Base-by-base conservation (phyloP, 1,284 basidiomycete species). In the Volvariella volvacea region DNA sequence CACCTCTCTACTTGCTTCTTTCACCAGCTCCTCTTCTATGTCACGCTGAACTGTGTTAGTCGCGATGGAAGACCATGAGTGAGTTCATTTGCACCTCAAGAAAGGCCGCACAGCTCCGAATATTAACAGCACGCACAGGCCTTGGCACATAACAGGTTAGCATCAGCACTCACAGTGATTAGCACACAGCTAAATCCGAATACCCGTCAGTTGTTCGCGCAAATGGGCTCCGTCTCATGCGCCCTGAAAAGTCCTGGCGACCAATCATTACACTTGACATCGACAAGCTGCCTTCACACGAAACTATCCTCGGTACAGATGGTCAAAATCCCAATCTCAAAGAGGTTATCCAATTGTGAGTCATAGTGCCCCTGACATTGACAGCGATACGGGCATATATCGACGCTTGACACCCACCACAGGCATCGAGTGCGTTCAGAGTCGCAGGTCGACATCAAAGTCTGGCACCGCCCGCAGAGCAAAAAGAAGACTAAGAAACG, bases 291-390 rank as follows among this genome's bases (percentile, higher is more conserved):
- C 66, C 71, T 15, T 48, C 48, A 1, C 70, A 76, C 48, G 83
- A 85, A 51, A 65, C 74, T 12, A 58, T 66, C 12, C 72, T 86
- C 2, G 83, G 83, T 0, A 66, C 65, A 17, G 81, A 86, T 44
- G 82, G 83, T 0, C 82, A 84, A 53, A 83, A 80, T 48, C 73
- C 79, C 0, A 84, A 85, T 54, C 61, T 77, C 41, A 81, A 76
- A 50, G 63, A 70, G 1, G 60, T 59, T 0, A 70, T 80, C 46
- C 50, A 60, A 16, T 64, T 84, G 83, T 83, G 54, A 47, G 76
- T 67, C 12, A 3, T 42, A 9, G 15, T 10, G 38, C 47, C 31
- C 4, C 12, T n/a, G 22, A 34, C 10, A 25, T 36, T 21, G 20
- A n/a, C n/a, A n/a, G n/a, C n/a, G n/a, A n/a, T n/a, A n/a, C n/a